Evolutionary conservation across 805 yeast species (phyloP), one percentile per base, ranked within the genome.

Genomic region (Soucietia sequanensis): DNA sequence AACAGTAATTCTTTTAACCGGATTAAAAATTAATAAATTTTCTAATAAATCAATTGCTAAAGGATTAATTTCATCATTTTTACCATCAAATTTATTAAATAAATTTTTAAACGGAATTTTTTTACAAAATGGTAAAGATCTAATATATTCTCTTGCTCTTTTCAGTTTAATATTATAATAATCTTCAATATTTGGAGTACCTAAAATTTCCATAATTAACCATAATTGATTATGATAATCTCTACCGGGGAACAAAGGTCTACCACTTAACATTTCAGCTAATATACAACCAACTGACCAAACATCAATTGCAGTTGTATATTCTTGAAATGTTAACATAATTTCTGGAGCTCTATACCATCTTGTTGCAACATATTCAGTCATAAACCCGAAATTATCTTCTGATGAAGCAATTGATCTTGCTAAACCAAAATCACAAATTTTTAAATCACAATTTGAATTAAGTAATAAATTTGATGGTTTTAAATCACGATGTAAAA

Each of bases 311-410:
- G 96, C 96, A 24, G 91, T 85, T 17, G 96, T 85, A 64, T 91
- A 91, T 51, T 84, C 87, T 44, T 89, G 91, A 50, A 90, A 88
- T 10, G 96, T 88, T 32, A 91, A 72, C 98, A 91, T 91, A 56
- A 91, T 89, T 52, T 91, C 98, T 0, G 98, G 98, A 0, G 98
- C 98, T 37, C 98, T 72, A 60, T 91, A 91, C 97, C 98, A 91
- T 46, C 98, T 70, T 3, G 98, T 91, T 7, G 98, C 98, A 28
- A 91, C 98, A 56, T 91, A 91, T 60, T 91, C 98, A 2, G 98
- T 91, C 95, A 91, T 84, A 57, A 80, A 81, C 4, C 87, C 88
- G 41, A 78, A 75, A 54, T 80, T 81, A 52, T 80, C 81, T 49
- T 81, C 81, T 36, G 67, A 68, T 39, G 76, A 69, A 23, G 87